These are phyloP conservation scores for Malus hybrid DNA, from an alignment of 331 rosid species.

Conservation along the genomic window DNA sequence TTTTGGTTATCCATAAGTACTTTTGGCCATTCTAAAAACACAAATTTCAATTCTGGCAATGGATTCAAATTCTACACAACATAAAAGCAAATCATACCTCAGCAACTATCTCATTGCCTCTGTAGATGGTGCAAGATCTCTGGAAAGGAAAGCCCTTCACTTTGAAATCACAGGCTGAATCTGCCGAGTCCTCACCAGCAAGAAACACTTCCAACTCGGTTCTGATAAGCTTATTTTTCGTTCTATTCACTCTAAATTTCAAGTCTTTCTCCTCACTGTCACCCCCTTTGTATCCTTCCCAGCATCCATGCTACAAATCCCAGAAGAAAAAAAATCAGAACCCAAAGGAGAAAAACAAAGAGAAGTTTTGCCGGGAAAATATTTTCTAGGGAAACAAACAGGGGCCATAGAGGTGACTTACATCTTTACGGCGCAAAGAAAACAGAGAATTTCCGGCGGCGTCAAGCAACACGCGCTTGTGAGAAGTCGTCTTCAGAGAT, in stretches of 20 bases:
- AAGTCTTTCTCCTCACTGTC: constrained; percentile 24
- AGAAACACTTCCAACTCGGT: constrained; percentile 55
- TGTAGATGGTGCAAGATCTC: constrained; percentile 65
- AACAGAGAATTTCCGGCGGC: constrained; percentile 41
- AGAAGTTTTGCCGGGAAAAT: background rate
- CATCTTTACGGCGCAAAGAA: constrained; percentile 36
- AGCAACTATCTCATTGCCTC: constrained; percentile 51
- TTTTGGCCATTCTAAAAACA: background rate
- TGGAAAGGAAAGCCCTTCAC: constrained; percentile 61
- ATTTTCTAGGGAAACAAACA: background rate
- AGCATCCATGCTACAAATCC: constrained; percentile 48
- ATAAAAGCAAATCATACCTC: constrained; percentile 42
- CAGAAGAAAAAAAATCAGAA: background rate
- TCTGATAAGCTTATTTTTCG: constrained; percentile 34
- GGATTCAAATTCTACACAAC: background rate
- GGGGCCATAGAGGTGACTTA: constrained; percentile 18
- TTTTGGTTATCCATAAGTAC: background rate
- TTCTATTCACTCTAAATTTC: constrained; percentile 51
- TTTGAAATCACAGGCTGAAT: constrained; percentile 33
- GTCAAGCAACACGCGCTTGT: constrained; percentile 39
- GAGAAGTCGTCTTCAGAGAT: constrained; percentile 30
- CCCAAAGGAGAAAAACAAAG: background rate
- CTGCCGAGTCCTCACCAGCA: constrained; percentile 24
- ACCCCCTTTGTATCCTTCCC: constrained; percentile 68
- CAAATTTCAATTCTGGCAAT: background rate